phyloP scores from a whole-genome alignment of 495 filamentous ascomycete genomes.

The Terfezia boudieri region DNA sequence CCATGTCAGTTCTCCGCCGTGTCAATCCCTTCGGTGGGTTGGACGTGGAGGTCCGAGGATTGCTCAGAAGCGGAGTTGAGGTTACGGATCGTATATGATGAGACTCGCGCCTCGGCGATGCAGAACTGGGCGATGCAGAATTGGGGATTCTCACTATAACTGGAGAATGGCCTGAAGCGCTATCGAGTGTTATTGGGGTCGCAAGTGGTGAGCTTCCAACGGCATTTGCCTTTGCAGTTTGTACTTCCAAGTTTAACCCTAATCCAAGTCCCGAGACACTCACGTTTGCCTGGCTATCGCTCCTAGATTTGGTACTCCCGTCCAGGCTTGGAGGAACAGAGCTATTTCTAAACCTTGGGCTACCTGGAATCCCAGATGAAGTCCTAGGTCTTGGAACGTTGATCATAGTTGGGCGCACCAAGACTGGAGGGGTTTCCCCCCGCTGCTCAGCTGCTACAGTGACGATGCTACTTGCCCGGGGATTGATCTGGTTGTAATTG shows the following conservation, averaged over 20 bases:
- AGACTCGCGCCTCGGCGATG: not conserved
- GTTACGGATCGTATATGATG: not conserved
- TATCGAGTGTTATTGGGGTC: too few species aligned
- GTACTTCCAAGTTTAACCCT: too few species aligned
- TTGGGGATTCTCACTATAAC: too few species aligned
- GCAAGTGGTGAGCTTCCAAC: too few species aligned
- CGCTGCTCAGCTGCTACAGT: not conserved
- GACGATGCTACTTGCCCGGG: not conserved
- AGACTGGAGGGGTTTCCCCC: not conserved
- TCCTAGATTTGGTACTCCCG: too few species aligned
- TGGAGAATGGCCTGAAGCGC: too few species aligned
- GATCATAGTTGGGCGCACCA: not conserved
- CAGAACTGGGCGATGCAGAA: too few species aligned
- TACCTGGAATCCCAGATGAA: not conserved
- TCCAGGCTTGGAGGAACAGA: not conserved
- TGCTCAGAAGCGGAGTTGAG: not conserved
- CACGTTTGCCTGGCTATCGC: too few species aligned
- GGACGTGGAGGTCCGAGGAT: too few species aligned
- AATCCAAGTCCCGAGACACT: too few species aligned
- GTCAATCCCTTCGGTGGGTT: too few species aligned
- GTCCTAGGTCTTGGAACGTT: not conserved
- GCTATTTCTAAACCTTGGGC: not conserved
- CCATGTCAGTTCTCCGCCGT: not conserved
- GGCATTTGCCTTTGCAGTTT: too few species aligned
- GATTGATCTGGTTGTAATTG: not conserved